Conservation (phyloP, 306 rosid species). For the Cucumis cinereus region DNA sequence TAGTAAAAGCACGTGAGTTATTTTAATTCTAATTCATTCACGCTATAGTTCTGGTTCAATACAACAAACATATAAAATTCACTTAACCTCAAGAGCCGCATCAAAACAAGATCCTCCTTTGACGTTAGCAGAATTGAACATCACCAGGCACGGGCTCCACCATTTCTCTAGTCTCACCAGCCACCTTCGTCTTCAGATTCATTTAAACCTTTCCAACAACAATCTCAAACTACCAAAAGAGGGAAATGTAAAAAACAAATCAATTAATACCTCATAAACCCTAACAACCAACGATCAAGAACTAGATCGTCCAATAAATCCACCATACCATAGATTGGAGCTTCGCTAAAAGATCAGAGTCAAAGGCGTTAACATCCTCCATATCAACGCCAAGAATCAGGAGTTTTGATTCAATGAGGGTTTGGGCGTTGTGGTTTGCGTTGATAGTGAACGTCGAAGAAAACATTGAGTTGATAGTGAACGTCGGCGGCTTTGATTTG, state of each 20-base stretch:
- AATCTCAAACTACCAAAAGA: constrained; percentile 54
- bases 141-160: constrained; percentile 77
- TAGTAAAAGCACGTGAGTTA: too few relatives aligned
- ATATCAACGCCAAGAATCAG: constrained; percentile 49
- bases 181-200: constrained; percentile 67
- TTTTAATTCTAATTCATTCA: too few relatives aligned
- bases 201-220: constrained; percentile 91
- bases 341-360: constrained; percentile 58
- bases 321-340: constrained; percentile 56
- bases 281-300: neutral
- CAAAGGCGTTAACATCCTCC: constrained; percentile 72
- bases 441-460: too few relatives aligned
- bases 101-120: constrained; percentile 57
- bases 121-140: constrained; percentile 87
- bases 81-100: constrained; percentile 85
- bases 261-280: neutral
- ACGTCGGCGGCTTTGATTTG: too few relatives aligned
- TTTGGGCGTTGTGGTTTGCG: too few relatives aligned
- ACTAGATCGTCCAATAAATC: neutral
- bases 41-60: neutral
- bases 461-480: too few relatives aligned
- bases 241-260: too few relatives aligned
- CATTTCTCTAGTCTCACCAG: constrained; percentile 70
- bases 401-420: too few relatives aligned
- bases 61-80: neutral